Conservation (phyloP, 495 filamentous ascomycete genomes). For the Penicillium cosmopolitanum region DNA sequence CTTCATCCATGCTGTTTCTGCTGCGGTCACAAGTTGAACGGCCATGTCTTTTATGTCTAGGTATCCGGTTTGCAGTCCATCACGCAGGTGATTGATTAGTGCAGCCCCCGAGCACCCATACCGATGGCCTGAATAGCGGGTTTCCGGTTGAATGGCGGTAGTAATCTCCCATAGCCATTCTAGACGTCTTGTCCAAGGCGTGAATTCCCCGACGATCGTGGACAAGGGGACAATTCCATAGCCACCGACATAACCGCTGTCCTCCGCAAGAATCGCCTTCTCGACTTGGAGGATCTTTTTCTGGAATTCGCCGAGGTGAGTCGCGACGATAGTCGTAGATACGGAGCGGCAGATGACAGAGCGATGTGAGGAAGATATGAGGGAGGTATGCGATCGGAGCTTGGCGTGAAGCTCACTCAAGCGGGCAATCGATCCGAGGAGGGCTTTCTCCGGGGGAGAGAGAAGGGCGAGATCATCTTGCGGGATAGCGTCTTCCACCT, state of each 20-base stretch:
- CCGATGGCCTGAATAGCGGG: conserved; percentile 23
- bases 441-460: conserved; percentile 77
- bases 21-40: conserved; percentile 67
- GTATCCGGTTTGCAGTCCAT: conserved; percentile 84
- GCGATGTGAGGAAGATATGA: conserved; percentile 68
- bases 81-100: conserved; percentile 75
- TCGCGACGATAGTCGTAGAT: conserved; percentile 73
- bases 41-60: conserved; percentile 78
- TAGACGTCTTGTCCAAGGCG: conserved; percentile 79
- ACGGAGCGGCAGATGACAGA: conserved; percentile 87
- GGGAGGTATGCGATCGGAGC: conserved; percentile 62
- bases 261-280: conserved; percentile 68
- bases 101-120: conserved; percentile 60
- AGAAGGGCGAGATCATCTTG: conserved; percentile 56
- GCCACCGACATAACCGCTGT: conserved; percentile 76
- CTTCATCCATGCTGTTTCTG: conserved; percentile 89
- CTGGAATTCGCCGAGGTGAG: conserved; percentile 79
- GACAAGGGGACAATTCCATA: conserved; percentile 93
- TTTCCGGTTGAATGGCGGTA: conserved; percentile 60
- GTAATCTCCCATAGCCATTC: conserved; percentile 83
- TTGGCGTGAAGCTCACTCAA: conserved; percentile 76
- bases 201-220: conserved; percentile 78
- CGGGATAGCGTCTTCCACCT: conserved; percentile 40
- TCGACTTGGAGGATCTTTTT: conserved; percentile 84
- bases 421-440: conserved; percentile 74